Evolutionary conservation across 768 basidiomycete species (phyloP).

Genomic region (Bullera alba): DNA sequence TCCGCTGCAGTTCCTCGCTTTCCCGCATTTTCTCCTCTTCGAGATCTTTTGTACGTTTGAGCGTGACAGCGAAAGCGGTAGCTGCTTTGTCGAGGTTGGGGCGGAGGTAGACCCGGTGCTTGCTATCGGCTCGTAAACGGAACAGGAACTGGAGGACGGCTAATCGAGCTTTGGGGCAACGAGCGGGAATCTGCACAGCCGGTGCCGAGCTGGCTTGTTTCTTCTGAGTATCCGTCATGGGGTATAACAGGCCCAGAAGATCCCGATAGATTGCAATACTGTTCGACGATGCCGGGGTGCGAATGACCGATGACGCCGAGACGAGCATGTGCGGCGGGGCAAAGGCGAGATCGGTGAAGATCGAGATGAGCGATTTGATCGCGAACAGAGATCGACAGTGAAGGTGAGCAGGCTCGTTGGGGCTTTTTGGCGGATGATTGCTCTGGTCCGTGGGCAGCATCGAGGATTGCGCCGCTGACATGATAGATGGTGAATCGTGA

Average conservation of each 20-base stretch:
- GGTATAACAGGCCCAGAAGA: constrained; percentile 47
- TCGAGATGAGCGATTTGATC: constrained; percentile 42
- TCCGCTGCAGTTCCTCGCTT: constrained; percentile 10
- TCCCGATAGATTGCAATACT: constrained; percentile 48
- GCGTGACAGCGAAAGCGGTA: constrained; percentile 57
- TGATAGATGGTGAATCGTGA: neutral
- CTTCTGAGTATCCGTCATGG: constrained; percentile 20
- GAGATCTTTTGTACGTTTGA: constrained; percentile 45
- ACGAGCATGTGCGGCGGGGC: constrained; percentile 35
- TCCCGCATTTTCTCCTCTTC: constrained; percentile 16
- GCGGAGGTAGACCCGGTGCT: constrained; percentile 74
- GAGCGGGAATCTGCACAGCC: constrained; percentile 26
- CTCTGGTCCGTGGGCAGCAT: constrained; percentile 17
- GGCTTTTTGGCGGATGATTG: neutral
- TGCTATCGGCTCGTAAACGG: constrained; percentile 78
- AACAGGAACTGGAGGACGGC: constrained; percentile 77
- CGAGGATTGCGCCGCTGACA: neutral
- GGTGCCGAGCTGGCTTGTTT: constrained; percentile 1
- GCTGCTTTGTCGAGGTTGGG: constrained; percentile 51
- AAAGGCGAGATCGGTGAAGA: constrained; percentile 48
- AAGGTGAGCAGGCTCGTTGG: constrained; percentile 8
- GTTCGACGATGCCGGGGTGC: constrained; percentile 43
- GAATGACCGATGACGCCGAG: constrained; percentile 25
- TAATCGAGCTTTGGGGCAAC: constrained; percentile 57
- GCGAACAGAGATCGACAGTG: constrained; percentile 32